phyloP scores from a whole-genome alignment of 1,284 basidiomycete genomes.

The Pseudomicrostroma phylloplanum region DNA sequence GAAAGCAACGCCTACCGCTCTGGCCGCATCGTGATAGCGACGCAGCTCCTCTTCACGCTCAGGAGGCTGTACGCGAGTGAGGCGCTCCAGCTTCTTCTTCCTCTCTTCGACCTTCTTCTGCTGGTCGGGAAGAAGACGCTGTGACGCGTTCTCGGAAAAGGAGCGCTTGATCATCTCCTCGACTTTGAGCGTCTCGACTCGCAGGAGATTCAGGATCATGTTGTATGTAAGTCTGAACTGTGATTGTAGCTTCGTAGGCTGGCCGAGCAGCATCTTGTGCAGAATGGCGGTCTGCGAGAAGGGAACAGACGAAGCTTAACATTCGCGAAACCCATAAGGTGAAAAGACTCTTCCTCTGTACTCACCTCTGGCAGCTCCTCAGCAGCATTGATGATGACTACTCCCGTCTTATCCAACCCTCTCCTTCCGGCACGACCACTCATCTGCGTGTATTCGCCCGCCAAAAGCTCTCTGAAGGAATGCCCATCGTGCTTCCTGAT shows the following conservation, averaged over 20 bases:
- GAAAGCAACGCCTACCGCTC: conserved; percentile 65
- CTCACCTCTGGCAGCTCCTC: conserved; percentile 73
- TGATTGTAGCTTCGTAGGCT: conserved; percentile 82
- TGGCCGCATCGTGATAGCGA: conserved; percentile 69
- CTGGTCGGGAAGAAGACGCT: conserved; percentile 84
- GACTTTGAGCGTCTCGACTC: conserved; percentile 90
- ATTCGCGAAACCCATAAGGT: not conserved
- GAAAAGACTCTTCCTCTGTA: conserved; percentile 52
- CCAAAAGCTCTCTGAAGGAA: conserved; percentile 68
- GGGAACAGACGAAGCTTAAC: not conserved
- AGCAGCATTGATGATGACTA: conserved; percentile 75
- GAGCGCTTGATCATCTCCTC: conserved; percentile 99
- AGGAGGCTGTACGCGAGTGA: conserved; percentile 62
- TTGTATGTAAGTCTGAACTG: conserved; percentile 98
- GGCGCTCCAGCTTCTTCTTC: conserved; percentile 59
- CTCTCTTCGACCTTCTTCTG: conserved; percentile 66
- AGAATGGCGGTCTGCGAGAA: conserved; percentile 63
- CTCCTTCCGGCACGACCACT: conserved; percentile 93
- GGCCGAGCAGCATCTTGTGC: conserved; percentile 85
- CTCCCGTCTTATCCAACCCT: conserved; percentile 89
- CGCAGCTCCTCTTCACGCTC: conserved; percentile 61
- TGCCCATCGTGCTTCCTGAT: conserved; percentile 94
- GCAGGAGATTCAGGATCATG: conserved; percentile 94
- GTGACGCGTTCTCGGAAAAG: conserved; percentile 95
- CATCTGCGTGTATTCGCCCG: conserved; percentile 85